These are phyloP conservation scores for Calonectria pteridis DNA, from an alignment of 2,329 filamentous ascomycete species.

Conservation along the genomic window DNA sequence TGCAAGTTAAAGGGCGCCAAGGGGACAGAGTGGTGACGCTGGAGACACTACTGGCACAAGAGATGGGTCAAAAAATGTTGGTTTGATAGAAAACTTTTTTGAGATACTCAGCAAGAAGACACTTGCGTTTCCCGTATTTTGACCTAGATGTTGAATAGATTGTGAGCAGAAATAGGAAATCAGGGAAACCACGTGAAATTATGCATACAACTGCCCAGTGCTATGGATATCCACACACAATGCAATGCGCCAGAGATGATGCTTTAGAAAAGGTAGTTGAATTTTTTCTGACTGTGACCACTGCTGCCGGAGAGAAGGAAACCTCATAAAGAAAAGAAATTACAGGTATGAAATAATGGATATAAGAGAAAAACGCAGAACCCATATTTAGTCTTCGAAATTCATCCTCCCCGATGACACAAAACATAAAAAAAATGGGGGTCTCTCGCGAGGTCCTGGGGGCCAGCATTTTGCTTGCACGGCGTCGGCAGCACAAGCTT, in stretches of 20 bases:
- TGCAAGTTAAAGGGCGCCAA: neutral
- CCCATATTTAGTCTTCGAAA: constrained; percentile 45
- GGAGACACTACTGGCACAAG: neutral
- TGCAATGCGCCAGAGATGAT: neutral
- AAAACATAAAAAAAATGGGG: constrained; percentile 38
- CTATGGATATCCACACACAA: neutral
- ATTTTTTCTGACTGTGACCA: constrained; percentile 45
- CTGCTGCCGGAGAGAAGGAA: constrained; percentile 44
- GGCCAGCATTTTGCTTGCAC: constrained; percentile 33
- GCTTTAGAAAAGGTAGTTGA: constrained; percentile 39
- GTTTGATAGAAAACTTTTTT: neutral
- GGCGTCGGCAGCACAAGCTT: constrained; percentile 30
- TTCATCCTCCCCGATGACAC: constrained; percentile 42
- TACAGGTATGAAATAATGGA: constrained; percentile 48
- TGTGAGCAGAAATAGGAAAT: neutral
- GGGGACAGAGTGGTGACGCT: neutral
- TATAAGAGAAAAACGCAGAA: constrained; percentile 44
- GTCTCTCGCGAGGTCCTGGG: constrained; percentile 44
- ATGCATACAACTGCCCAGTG: neutral
- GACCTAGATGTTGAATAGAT: neutral
- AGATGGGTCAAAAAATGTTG: neutral
- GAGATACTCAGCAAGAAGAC: neutral
- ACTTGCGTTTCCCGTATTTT: neutral
- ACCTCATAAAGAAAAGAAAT: constrained; percentile 44
- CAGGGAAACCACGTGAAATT: neutral